Base-by-base conservation (phyloP, 768 basidiomycete species). In the Termitomyces sp. region DNA sequence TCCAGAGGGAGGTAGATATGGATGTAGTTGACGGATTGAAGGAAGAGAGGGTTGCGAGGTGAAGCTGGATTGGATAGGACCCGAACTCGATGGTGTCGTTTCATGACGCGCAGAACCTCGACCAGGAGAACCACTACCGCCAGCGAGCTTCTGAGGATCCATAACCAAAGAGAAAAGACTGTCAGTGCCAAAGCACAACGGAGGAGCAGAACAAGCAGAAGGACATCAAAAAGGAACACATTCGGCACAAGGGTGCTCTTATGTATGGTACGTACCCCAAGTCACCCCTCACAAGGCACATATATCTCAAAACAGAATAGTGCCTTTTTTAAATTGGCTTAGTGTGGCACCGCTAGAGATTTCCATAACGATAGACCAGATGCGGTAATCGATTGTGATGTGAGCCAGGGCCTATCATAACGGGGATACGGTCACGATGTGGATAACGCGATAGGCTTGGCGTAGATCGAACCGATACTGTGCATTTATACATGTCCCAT, bases 1-100 rank as follows among this genome's bases (percentile, higher is more conserved):
- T n/a, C 76, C 75, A 8, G 85, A 73, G n/a, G 80, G 82, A 4
- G 82, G 80, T 22, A 86, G 79, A 70, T 83, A 84, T 30, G 84
- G 85, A 67, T 88, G 85, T 24, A 89, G 74, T 34, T 86, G 82
- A 51, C 83, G 83, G 65, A 90, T 89, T 50, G 88, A 83, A 4
- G 88, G 88, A 27, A 89, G 76, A 48, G 75, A 75, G 3, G 74
- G 73, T 37, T 72, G 74, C 27, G 63, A 45, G 70, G 72, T 49
- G 49, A 67, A 64, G 27, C 55, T 65, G 16, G 58, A 26, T 26
- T 63, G 57, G 16, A 65, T 54, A 24, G 63, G 56, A 61, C 70
- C 65, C 46, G 65, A 59, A 48, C 30, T 65, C 43, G 65, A 60
- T 39, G 70, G 58, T 34, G 66, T 64, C 53, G 59, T 60, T 27